These are phyloP conservation scores for Yamadazyma scolyti DNA, from an alignment of 805 yeast species.

Conservation along the genomic window DNA sequence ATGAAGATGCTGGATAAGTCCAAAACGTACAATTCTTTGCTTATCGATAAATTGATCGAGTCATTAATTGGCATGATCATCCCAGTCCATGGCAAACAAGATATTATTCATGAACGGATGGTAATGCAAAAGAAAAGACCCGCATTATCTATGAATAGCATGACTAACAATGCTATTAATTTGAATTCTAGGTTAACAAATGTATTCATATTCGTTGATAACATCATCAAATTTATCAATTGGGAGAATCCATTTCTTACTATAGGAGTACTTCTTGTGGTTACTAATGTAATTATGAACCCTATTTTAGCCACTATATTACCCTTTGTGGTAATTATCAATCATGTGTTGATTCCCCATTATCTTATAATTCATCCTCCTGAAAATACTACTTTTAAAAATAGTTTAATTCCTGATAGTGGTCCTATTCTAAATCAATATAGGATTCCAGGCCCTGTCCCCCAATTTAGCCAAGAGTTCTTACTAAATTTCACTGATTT, in stretches of 20 bases:
- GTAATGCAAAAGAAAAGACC: constrained; percentile 63
- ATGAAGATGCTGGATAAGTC: constrained; percentile 1
- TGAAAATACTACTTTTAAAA: constrained; percentile 30
- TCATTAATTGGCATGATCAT: constrained; percentile 67
- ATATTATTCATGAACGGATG: constrained; percentile 50
- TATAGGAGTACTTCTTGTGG: constrained; percentile 48
- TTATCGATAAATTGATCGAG: constrained; percentile 73
- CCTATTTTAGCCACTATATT: constrained; percentile 54
- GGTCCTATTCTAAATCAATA: constrained; percentile 44
- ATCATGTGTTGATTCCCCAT: constrained; percentile 64
- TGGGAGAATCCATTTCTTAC: constrained; percentile 69
- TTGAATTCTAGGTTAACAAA: constrained; percentile 59
- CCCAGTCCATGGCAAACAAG: constrained; percentile 54
- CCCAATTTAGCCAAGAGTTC: constrained; percentile 77
- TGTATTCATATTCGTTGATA: constrained; percentile 61
- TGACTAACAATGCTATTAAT: constrained; percentile 65
- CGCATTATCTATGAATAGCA: constrained; percentile 60
- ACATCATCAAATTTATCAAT: constrained; percentile 47
- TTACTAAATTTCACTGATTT: constrained; percentile 75
- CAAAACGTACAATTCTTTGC: constrained; percentile 6
- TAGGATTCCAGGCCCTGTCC: constrained; percentile 63
- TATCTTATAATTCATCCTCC: constrained; percentile 64
- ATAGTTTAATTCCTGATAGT: constrained; percentile 40
- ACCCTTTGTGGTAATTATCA: constrained; percentile 53
- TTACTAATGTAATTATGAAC: constrained; percentile 52